Evolutionary conservation across 129 eudicot species (phyloP).

Genomic region (Ambrosia trifida): DNA sequence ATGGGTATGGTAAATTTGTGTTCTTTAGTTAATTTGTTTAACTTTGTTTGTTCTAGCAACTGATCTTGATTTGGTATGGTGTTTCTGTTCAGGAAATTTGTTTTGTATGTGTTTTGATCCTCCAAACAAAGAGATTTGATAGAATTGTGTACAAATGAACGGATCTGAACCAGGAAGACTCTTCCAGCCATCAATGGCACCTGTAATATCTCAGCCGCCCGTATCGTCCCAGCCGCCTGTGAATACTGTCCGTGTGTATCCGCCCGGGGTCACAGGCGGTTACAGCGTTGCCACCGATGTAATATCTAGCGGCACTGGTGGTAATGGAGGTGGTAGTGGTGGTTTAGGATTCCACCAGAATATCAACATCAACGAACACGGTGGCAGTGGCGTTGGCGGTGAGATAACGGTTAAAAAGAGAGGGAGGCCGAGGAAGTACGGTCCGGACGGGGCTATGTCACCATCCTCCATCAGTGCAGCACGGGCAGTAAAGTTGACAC

Average conservation of each 20-base stretch:
- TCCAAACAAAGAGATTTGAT: neutral
- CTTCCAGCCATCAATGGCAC: conserved; percentile 26
- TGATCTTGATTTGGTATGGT: neutral
- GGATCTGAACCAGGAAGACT: conserved; percentile 66
- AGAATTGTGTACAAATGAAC: conserved; percentile 46
- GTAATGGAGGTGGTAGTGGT: conserved; percentile 16
- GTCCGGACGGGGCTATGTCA: conserved; percentile 65
- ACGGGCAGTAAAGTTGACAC: conserved; percentile 22
- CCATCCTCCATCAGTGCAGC: conserved; percentile 21
- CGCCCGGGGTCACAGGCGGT: conserved; percentile 39
- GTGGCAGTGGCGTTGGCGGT: conserved; percentile 35
- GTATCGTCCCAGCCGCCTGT: conserved; percentile 36
- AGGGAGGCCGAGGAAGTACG: conserved; percentile 85
- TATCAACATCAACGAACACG: conserved; percentile 39
- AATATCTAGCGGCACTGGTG: conserved; percentile 29
- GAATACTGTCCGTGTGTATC: conserved; percentile 49
- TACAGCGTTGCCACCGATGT: conserved; percentile 45
- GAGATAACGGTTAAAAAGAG: conserved; percentile 57
- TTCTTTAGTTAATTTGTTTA: conserved; percentile 8
- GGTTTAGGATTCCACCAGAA: conserved; percentile 37
- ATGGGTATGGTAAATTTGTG: conserved; percentile 18
- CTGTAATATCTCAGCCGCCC: conserved; percentile 37
- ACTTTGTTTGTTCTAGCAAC: neutral
- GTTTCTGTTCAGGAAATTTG: conserved; percentile 11
- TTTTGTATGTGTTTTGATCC: neutral